Evolutionary conservation across 108 stramenopile genomes (phyloP).

Genomic region (Aurantiochytrium sp.): DNA sequence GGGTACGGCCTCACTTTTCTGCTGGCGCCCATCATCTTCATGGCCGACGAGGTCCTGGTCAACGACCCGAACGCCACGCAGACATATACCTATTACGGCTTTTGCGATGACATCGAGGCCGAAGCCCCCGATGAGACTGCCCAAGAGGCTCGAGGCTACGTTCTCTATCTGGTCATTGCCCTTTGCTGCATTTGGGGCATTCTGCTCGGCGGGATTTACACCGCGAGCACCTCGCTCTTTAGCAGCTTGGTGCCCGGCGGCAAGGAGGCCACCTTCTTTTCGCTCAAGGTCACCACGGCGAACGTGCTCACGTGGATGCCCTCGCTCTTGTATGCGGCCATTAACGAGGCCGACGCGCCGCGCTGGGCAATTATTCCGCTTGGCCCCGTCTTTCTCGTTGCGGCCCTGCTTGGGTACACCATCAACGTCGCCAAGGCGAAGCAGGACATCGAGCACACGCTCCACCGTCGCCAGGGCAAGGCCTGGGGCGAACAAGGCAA

Average conservation of each 20-base stretch:
- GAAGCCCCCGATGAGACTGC: background rate
- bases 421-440: background rate
- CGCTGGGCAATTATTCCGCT: background rate
- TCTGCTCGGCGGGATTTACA: background rate
- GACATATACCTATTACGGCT: background rate
- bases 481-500: background rate
- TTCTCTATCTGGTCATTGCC: background rate
- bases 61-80: background rate
- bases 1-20: background rate
- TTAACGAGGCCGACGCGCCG: background rate
- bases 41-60: background rate
- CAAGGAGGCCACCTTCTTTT: background rate
- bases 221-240: background rate
- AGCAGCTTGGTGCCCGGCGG: background rate
- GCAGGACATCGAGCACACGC: background rate
- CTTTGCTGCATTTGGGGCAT: background rate
- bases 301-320: background rate
- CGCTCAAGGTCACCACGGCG: background rate
- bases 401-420: background rate
- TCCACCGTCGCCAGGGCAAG: background rate
- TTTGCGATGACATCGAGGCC: background rate
- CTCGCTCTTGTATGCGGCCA: background rate
- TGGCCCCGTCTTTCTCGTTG: background rate
- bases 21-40: background rate
- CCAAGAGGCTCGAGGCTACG: background rate